Evolutionary conservation across 192 early-diverging fungal genomes (phyloP).

Genomic region (Umbelopsis isabellina): DNA sequence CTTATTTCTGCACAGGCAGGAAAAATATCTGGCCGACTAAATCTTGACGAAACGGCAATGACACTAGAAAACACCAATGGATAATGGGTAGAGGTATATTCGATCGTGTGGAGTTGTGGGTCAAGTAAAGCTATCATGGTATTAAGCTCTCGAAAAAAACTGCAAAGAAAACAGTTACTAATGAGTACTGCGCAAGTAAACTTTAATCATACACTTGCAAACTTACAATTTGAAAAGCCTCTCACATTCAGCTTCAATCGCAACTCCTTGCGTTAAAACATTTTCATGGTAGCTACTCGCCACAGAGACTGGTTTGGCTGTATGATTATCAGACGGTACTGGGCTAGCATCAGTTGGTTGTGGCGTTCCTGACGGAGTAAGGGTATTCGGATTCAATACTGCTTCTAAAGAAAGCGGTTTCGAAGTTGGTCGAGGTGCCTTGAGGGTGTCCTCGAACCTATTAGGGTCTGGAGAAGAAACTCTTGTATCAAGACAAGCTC

Average conservation of each 20-base stretch:
- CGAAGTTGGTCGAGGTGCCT: not conserved
- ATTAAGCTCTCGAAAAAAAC: slow-evolving; percentile 4
- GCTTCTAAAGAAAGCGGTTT: not conserved
- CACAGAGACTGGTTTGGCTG: not conserved
- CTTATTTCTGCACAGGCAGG: slow-evolving; percentile 1
- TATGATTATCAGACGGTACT: not conserved
- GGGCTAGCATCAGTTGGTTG: not conserved
- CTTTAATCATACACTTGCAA: not conserved
- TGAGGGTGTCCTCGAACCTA: not conserved
- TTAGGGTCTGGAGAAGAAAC: not conserved
- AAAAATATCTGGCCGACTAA: slow-evolving; percentile 7
- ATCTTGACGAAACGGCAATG: not conserved
- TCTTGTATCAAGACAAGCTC: not conserved
- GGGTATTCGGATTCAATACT: not conserved
- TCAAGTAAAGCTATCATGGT: slow-evolving; percentile 16
- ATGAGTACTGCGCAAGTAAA: not conserved
- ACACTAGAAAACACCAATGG: slow-evolving; percentile 7
- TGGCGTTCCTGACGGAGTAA: not conserved
- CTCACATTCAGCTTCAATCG: not conserved
- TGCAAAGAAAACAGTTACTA: not conserved
- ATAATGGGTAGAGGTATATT: not conserved
- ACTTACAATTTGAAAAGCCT: slow-evolving; percentile 9
- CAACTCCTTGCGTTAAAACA: not conserved
- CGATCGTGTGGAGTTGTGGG: not conserved
- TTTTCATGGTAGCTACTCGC: slow-evolving; percentile 3